These are phyloP conservation scores for Herpomyces periplanetae DNA, from an alignment of 2,329 filamentous ascomycete species.

Conservation along the genomic window DNA sequence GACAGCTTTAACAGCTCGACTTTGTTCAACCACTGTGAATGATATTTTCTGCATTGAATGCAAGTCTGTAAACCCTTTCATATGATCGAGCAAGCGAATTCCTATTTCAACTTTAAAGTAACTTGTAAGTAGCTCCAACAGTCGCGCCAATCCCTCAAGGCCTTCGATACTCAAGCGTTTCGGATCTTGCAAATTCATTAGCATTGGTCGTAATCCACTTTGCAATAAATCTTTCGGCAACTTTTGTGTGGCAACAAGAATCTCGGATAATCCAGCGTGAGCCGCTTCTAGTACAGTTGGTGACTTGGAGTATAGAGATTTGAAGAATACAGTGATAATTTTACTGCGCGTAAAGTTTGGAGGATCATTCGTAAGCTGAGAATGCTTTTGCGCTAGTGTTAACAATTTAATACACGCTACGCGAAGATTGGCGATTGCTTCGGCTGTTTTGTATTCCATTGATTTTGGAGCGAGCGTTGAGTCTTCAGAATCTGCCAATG, in stretches of 20 bases:
- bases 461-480: constrained; percentile 54
- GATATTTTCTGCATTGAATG: constrained; percentile 49
- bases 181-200: constrained; percentile 78
- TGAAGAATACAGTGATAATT: constrained; percentile 90
- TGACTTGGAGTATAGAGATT: constrained; percentile 71
- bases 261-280: constrained; percentile 52
- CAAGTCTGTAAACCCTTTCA: constrained; percentile 56
- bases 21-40: constrained; percentile 75
- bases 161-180: constrained; percentile 60
- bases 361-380: constrained; percentile 44
- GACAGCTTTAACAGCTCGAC: constrained; percentile 67
- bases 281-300: constrained; percentile 72
- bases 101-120: constrained; percentile 99
- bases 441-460: constrained; percentile 70
- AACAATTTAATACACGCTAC: constrained; percentile 77
- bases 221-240: constrained; percentile 81
- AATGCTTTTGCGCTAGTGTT: constrained; percentile 66
- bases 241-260: constrained; percentile 56
- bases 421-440: constrained; percentile 57
- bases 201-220: constrained; percentile 63
- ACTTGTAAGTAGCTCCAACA: constrained; percentile 66
- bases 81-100: constrained; percentile 57
- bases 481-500: constrained; percentile 70
- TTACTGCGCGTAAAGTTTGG: constrained; percentile 17
- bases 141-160: constrained; percentile 52